Base-by-base conservation (phyloP, 2,329 filamentous ascomycete genomes). In the Paecilomyces variotii region DNA sequence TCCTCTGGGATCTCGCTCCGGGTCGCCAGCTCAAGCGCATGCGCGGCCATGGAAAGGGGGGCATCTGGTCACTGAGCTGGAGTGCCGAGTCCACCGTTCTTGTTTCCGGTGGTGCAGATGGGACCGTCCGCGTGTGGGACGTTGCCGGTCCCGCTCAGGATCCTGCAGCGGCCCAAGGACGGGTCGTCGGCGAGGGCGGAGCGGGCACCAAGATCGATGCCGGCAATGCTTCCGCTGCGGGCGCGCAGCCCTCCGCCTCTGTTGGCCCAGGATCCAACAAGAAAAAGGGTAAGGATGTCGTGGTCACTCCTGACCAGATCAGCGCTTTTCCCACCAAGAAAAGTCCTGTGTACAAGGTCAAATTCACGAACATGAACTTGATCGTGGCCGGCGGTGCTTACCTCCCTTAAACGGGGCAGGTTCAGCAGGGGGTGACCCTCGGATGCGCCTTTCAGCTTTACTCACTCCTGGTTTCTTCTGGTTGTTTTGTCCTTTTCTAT, bases 321-420 rank as follows among this genome's bases (percentile, higher is more conserved):
- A 91, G 86, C 63, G 92, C 90, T 0, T 97, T 97, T 71, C 87
- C 91, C 0, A 97, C 94, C 3, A 99, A 99, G 83, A 96, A 96
- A 77, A 93, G 89, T 14, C 92, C 93, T 0, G 90, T 97, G 10
- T 90, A 95, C 75, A 94, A 93, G 76, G 92, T 96, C 57, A 85
- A 88, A 68, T 97, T 97, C 68, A 97, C 94, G 2, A 82, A 91
- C 61, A 97, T 96, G 90, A 99, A 99, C 72, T 75, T 97, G 64
- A 88, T 97, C 11, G 80, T 97, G 61, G 91, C 91, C 25, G 91
- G 89, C 53, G 91, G 92, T 49, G 83, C 83, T 39, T 87, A 85
- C 74, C 69, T 87, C 69, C 84, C 84, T 39, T 76, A 61, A 73
- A 56, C 45, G 56, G 26, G 27, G 53, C 19, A 32, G 53, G n/a